Base-by-base conservation (phyloP, 2,329 filamentous ascomycete genomes). In the Fusarium brachygibbosum region DNA sequence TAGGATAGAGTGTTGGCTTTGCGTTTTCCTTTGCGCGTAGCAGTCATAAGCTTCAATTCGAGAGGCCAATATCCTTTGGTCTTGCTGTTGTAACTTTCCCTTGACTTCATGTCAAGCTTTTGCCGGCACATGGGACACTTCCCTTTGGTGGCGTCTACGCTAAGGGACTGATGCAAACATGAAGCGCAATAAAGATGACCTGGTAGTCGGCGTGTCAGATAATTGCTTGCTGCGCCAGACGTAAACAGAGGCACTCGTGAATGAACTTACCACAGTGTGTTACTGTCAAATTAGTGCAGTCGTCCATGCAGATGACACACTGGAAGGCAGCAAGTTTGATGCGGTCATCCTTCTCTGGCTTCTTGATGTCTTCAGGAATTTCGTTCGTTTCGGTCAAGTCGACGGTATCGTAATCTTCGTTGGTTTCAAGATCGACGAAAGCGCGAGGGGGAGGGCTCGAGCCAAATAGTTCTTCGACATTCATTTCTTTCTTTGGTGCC, bases 301-400 rank as follows among this genome's bases (percentile, higher is more conserved):
- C 82, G 63, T 91, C 89, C 87, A 91, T 88, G 77, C 89, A 91
- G 60, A 91, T 91, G 42, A 88, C 87, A 66, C 89, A 91, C 76
- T 90, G 87, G 48, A 90, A 88, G 6, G 81, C 80, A 44, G 83
- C 81, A 17, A 91, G 76, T 75, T 86, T 88, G 73, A 82, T 76
- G 51, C 78, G 82, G 13, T 84, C 86, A 51, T 86, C 84, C 50
- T 81, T 79, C 55, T 83, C 80, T 13, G 81, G 81, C 63, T 81
- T 79, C 61, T 79, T 77, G n/a, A 83, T 75, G 48, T 84, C 78
- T 13, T 80, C 76, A 0, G 82, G 82, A 3, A 84, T 78, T 37
- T 82, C 81, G 13, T 81, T 82, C 7, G 79, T 78, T 63, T 83
- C 81, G 3, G 78, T 79, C 41, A 79, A 52, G 55, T 79, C 79